Conservation (phyloP, 305 asterid species). For the Andrographis paniculata region DNA sequence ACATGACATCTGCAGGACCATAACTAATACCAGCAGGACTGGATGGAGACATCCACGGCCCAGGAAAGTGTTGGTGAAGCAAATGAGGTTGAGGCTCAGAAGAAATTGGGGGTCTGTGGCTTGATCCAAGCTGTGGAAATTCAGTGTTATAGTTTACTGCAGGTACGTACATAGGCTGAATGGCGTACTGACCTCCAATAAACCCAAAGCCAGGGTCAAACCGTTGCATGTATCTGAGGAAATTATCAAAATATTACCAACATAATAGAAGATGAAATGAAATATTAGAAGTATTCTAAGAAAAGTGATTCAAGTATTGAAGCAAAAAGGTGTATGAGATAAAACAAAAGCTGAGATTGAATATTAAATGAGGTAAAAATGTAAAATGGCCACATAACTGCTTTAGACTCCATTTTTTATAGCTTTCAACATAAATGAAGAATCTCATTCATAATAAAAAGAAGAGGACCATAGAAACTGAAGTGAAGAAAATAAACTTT, state of each 20-base stretch:
- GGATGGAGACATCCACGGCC: slow-evolving; percentile 61
- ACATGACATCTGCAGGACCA: slow-evolving; percentile 62
- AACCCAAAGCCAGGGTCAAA: slow-evolving; percentile 97
- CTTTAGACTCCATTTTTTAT: too few species aligned
- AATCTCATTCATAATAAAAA: too few species aligned
- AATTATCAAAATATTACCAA: slow-evolving; percentile 10
- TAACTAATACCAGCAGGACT: slow-evolving; percentile 69
- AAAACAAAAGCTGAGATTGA: too few species aligned
- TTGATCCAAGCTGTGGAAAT: slow-evolving; percentile 89
- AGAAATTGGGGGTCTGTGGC: slow-evolving; percentile 55
- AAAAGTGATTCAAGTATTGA: too few species aligned
- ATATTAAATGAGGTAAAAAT: not conserved
- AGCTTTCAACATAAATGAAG: too few species aligned
- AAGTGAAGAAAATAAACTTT: slow-evolving; percentile 7
- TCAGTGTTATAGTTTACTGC: slow-evolving; percentile 83
- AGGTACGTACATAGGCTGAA: slow-evolving; percentile 96
- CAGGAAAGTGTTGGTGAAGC: slow-evolving; percentile 68
- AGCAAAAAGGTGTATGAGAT: too few species aligned
- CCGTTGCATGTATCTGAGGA: slow-evolving; percentile 78
- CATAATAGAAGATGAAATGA: not conserved
- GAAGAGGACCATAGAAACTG: too few species aligned
- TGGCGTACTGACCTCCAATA: slow-evolving; percentile 65
- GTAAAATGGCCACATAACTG: not conserved
- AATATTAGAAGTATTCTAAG: too few species aligned
- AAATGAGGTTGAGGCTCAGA: slow-evolving; percentile 69